Evolutionary conservation across 495 filamentous ascomycete species (phyloP).

Genomic region (Xylaria castorea): DNA sequence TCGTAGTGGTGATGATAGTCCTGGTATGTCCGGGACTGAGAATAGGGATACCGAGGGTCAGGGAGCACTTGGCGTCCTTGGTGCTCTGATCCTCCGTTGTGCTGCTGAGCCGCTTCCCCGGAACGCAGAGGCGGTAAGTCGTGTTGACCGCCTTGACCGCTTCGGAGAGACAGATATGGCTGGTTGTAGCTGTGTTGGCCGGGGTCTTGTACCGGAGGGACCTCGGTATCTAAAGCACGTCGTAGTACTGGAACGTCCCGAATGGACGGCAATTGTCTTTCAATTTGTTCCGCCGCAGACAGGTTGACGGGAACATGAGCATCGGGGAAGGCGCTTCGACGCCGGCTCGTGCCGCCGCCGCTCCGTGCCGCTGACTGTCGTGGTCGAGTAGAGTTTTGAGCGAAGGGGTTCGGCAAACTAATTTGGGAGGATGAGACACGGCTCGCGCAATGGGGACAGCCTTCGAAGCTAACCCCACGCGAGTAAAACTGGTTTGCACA

Average conservation of each 20-base stretch:
- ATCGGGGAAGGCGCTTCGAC: neutral
- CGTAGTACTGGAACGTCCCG: neutral
- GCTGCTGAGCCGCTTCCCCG: neutral
- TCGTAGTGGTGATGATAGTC: neutral
- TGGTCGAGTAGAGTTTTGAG: neutral
- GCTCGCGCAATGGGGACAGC: neutral
- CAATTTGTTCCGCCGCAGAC: neutral
- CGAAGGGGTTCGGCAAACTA: neutral
- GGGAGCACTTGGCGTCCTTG: neutral
- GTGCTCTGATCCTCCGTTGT: neutral
- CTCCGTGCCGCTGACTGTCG: neutral
- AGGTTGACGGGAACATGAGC: neutral
- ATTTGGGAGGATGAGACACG: neutral
- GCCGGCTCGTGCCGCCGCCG: neutral
- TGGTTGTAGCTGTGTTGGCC: neutral
- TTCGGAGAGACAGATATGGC: neutral
- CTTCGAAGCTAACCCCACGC: neutral
- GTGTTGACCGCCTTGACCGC: neutral
- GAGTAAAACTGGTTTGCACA: neutral
- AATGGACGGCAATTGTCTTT: neutral
- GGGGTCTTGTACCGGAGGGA: neutral
- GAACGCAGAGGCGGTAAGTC: neutral
- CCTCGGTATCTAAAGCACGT: neutral
- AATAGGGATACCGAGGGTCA: neutral
- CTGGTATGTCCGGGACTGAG: neutral